Base-by-base conservation (phyloP, 768 basidiomycete genomes). In the Dentipellis fragilis region DNA sequence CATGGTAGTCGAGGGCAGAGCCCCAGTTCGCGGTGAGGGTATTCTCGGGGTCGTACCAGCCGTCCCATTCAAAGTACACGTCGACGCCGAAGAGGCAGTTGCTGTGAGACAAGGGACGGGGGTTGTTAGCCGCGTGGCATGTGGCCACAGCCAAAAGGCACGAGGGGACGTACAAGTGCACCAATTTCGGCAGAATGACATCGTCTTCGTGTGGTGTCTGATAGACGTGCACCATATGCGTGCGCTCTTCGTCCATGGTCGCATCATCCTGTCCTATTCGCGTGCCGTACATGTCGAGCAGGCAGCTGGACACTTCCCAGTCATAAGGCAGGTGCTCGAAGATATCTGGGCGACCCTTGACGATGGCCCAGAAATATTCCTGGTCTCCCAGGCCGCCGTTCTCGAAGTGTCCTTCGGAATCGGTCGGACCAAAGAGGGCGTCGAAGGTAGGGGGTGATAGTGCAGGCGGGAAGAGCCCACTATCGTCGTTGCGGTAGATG, bases 351-450 rank as follows among this genome's bases (percentile, higher is more conserved):
- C 67, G 68, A 56, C 74, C 64, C 56, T 70, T 69, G n/a, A 77
- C 72, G 57, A 79, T 75, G 49, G 77, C 76, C 76, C 76, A 79
- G 75, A 75, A 79, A 57, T 75, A 79, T 3, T 75, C 75, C 63
- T 79, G 76, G 61, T 78, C 78, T 38, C 76, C 77, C 35, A 79
- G 70, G n/a, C 70, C 72, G 3, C 75, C 76, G 58, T 74, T 72
- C 46, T 70, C 62, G 56, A 76, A 76, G 14, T 65, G 68, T 2
- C 73, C 75, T 11, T 67, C 49, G 5, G 57, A 64, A 12, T 65
- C 68, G 1, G 75, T 75, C 10, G 62, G 54, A 19, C 77, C 77
- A 54, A 72, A 79, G 66, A 73, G 72, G 1, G 72, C 71, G 48
- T 62, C 61, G 61, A 79, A 79, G 38, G 76, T 69, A 16, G 68